Evolutionary conservation across 2,329 filamentous ascomycete species (phyloP), one percentile per base, ranked within the genome.

Genomic region (Pseudocercospora crystallina): DNA sequence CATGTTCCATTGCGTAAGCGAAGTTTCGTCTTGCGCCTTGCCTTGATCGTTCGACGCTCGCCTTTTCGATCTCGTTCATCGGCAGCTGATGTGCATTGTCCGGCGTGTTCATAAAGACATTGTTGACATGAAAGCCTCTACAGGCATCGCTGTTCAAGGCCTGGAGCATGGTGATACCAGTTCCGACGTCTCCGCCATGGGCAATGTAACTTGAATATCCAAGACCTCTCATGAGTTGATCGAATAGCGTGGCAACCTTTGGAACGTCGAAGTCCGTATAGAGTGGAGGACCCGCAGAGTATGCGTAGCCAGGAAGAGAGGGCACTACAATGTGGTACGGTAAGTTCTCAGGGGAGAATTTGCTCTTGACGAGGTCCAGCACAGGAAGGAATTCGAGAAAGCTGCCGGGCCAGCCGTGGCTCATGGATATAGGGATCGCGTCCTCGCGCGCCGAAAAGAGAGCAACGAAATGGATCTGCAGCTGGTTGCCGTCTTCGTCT

Each of bases 271-370:
- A 79, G 54, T 79, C 64, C 11, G 63, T 65, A 41, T 74, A 66
- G 5, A 71, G 34, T 0, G 78, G 75, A 26, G 20, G 20, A 0
- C 67, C 60, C 0, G 70, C 71, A 0, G 76, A 79, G 45, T 77
- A 71, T 0, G 70, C 67, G 54, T 76, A 82, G 11, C 78, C 80
- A 0, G 77, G 75, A 2, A 81, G 65, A 0, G 75, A 78, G 0
- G 79, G 80, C 0, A 76, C 72, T 33, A 82, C 70, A 36, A 82
- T 62, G 54, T 82, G 79, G 58, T 78, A 82, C 0, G 79, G 79
- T 8, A 81, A 65, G 0, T 68, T 70, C 1, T 73, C 65, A 0
- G 77, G 71, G 0, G 73, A 70, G 59, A 81, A 80, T 41, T 73
- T 74, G 2, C 56, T 45, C 8, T 50, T 59, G 8, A 69, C 49